These are phyloP conservation scores for Microbotryomycetes sp. DNA, from an alignment of 1,284 basidiomycete genomes.

Conservation along the genomic window DNA sequence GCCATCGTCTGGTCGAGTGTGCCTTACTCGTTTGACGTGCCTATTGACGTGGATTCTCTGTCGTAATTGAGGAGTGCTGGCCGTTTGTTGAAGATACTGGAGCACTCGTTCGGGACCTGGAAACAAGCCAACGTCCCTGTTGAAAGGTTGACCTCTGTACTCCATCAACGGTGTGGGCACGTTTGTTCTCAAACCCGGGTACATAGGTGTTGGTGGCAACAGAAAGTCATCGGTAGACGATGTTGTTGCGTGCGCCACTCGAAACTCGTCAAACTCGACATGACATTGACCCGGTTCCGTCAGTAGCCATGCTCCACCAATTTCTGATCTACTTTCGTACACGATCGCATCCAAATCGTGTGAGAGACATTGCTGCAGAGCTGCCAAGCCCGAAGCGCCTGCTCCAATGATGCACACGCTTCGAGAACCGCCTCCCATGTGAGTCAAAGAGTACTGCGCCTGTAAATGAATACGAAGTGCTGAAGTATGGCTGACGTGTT, in stretches of 20 bases:
- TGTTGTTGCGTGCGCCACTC: not conserved
- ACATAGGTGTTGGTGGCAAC: conserved; percentile 41
- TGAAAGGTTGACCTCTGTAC: conserved; percentile 39
- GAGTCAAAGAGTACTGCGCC: too few species aligned
- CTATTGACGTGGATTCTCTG: conserved; percentile 42
- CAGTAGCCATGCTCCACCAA: conserved; percentile 43
- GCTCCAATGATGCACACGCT: conserved; percentile 46
- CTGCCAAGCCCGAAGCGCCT: conserved; percentile 45
- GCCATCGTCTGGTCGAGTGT: conserved; percentile 13
- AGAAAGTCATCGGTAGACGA: not conserved
- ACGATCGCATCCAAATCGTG: conserved; percentile 24
- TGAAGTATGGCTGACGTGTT: too few species aligned
- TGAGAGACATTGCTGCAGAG: conserved; percentile 42
- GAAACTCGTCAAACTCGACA: conserved; percentile 18
- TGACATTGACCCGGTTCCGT: conserved; percentile 11
- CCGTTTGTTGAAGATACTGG: conserved; percentile 41
- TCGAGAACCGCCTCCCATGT: too few species aligned
- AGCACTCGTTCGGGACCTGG: conserved; percentile 35
- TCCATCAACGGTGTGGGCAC: conserved; percentile 44
- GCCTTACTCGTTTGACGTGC: conserved; percentile 39
- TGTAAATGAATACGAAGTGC: too few species aligned
- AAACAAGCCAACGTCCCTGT: conserved; percentile 10
- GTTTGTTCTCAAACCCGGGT: conserved; percentile 43
- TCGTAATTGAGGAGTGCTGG: conserved; percentile 38
- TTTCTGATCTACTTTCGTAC: conserved; percentile 31